phyloP scores from a whole-genome alignment of 2,329 filamentous ascomycete species.

The Exophiala calicioides region DNA sequence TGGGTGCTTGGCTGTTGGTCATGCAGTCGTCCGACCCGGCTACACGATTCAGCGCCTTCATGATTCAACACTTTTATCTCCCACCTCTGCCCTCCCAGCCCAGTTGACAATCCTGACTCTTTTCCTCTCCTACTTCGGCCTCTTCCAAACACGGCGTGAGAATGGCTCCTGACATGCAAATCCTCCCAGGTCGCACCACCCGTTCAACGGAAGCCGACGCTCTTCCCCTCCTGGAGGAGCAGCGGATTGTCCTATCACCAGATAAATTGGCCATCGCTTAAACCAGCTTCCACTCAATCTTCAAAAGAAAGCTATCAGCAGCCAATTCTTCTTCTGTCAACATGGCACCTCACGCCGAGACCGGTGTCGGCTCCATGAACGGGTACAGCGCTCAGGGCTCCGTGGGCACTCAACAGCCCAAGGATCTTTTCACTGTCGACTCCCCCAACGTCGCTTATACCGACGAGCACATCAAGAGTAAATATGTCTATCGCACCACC shows the following conservation, averaged over 20 bases:
- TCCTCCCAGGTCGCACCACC: conserved; percentile 75
- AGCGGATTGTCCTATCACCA: conserved; percentile 58
- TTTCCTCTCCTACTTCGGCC: conserved; percentile 4
- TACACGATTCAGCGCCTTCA: no score
- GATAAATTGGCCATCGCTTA: conserved; percentile 41
- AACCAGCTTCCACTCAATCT: conserved; percentile 21
- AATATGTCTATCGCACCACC: conserved; percentile 96
- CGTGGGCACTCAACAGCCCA: conserved; percentile 40
- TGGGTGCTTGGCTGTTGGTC: not conserved
- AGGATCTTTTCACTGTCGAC: conserved; percentile 77
- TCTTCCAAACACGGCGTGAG: no score
- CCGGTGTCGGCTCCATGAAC: conserved; percentile 58
- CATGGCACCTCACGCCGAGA: conserved; percentile 93
- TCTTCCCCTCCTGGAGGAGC: conserved; percentile 83
- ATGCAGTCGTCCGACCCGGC: conserved; percentile 18
- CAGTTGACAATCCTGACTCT: conserved; percentile 6
- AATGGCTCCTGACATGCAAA: conserved; percentile 20
- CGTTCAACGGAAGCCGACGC: conserved; percentile 95
- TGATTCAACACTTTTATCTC: conserved; percentile 16
- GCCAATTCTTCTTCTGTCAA: conserved; percentile 38
- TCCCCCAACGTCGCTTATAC: conserved; percentile 93
- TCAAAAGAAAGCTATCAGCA: conserved; percentile 43
- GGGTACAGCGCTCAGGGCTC: conserved; percentile 51
- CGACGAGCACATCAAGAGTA: conserved; percentile 82
- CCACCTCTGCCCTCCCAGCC: conserved; percentile 10